Conservation (phyloP, 2,329 filamentous ascomycete species). For the Setomelanomma holmii region DNA sequence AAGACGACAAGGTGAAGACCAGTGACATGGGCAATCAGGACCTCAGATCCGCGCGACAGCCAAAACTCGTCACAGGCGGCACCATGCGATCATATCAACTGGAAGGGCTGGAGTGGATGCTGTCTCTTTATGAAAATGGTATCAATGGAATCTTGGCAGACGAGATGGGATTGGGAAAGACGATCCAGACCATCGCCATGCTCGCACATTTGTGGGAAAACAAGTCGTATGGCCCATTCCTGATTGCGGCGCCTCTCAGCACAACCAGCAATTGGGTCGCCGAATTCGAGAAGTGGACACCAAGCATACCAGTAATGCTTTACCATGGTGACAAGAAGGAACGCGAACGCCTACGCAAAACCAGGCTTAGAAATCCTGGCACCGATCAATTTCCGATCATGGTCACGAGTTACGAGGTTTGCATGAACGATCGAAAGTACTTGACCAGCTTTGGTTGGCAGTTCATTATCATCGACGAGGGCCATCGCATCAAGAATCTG, state of each 20-base stretch:
- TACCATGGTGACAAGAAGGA: constrained; percentile 87
- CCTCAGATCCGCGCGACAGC: constrained; percentile 82
- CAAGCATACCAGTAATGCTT: constrained; percentile 83
- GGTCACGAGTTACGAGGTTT: constrained; percentile 95
- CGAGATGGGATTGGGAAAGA: constrained; percentile 95
- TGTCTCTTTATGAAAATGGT: constrained; percentile 82
- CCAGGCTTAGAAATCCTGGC: constrained; percentile 73
- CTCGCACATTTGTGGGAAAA: constrained; percentile 88
- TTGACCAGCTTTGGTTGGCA: constrained; percentile 90
- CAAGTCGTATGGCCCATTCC: constrained; percentile 84
- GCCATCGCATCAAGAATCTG: constrained; percentile 96
- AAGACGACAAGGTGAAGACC: constrained; percentile 63
- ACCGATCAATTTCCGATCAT: constrained; percentile 84
- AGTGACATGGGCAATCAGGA: constrained; percentile 70
- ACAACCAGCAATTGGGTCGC: constrained; percentile 96
- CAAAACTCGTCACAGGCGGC: constrained; percentile 82
- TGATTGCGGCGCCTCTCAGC: constrained; percentile 89
- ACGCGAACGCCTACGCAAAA: constrained; percentile 76
- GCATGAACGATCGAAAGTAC: constrained; percentile 84
- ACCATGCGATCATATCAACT: constrained; percentile 94
- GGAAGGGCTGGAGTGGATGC: constrained; percentile 93
- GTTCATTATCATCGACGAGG: constrained; percentile 98
- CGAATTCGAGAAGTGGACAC: constrained; percentile 91
- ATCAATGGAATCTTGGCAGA: constrained; percentile 91
- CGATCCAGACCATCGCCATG: constrained; percentile 86